Evolutionary conservation across 1,284 basidiomycete genomes (phyloP).

Genomic region (Cerrena zonata): DNA sequence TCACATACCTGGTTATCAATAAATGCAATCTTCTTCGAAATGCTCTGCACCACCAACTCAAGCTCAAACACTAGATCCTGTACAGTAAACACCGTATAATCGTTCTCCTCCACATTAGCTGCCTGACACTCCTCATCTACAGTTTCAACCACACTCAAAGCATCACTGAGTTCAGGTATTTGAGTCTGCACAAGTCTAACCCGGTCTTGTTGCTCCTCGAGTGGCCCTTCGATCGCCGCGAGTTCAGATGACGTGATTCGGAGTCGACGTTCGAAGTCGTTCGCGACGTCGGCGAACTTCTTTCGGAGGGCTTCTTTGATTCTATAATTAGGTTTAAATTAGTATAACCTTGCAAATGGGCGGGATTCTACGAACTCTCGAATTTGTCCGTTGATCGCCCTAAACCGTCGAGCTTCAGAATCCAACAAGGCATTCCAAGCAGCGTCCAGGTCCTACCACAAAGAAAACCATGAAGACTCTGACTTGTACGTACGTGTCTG

Average conservation of each 20-base stretch:
- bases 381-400: slow-evolving; percentile 87
- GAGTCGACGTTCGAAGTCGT: slow-evolving; percentile 74
- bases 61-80: slow-evolving; percentile 91
- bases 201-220: slow-evolving; percentile 62
- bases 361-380: slow-evolving; percentile 59
- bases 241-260: slow-evolving; percentile 72
- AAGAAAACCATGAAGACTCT: not conserved
- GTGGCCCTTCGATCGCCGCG: slow-evolving; percentile 69
- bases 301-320: slow-evolving; percentile 86
- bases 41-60: slow-evolving; percentile 73
- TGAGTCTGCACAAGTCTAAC: slow-evolving; percentile 56
- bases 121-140: slow-evolving; percentile 75
- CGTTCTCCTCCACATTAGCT: slow-evolving; percentile 97
- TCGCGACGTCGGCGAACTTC: slow-evolving; percentile 79
- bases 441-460: slow-evolving; percentile 65
- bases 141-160: slow-evolving; percentile 47
- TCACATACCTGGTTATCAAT: slow-evolving; percentile 87
- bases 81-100: slow-evolving; percentile 86
- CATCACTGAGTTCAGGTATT: slow-evolving; percentile 56
- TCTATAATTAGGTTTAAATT: slow-evolving; percentile 34
- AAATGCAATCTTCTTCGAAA: slow-evolving; percentile 88
- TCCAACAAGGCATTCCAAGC: slow-evolving; percentile 73
- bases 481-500: not conserved
- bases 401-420: slow-evolving; percentile 74
- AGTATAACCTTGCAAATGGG: not conserved